Evolutionary conservation across 352 stramenopile species (phyloP).

Genomic region (Phytophthora kernoviae): DNA sequence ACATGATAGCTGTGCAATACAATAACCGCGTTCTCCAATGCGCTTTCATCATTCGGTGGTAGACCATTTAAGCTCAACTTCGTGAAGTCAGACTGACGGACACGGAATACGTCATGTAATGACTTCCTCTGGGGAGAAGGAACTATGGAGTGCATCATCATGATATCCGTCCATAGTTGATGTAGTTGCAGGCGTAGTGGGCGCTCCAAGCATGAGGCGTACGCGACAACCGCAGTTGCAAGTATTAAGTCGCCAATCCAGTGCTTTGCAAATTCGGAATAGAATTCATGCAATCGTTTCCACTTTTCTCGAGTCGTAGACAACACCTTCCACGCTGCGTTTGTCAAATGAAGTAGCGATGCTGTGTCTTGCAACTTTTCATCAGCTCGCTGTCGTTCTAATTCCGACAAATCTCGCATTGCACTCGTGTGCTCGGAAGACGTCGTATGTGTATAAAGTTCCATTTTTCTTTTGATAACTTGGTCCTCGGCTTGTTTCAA

Average conservation of each 20-base stretch:
- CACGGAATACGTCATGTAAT: constrained; percentile 37
- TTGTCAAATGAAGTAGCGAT: constrained; percentile 58
- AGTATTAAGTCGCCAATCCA: constrained; percentile 71
- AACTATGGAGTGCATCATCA: constrained; percentile 36
- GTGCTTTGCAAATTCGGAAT: constrained; percentile 42
- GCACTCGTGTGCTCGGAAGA: constrained; percentile 41
- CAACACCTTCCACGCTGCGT: constrained; percentile 60
- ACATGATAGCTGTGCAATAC: constrained; percentile 43
- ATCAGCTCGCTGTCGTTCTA: constrained; percentile 56
- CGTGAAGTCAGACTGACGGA: constrained; percentile 37
- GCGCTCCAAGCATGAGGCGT: constrained; percentile 41
- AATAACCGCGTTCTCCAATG: constrained; percentile 55
- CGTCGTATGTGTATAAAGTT: constrained; percentile 45
- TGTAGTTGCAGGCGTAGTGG: constrained; percentile 26
- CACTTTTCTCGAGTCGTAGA: constrained; percentile 49
- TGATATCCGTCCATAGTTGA: constrained; percentile 38
- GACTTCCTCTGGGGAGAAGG: constrained; percentile 30
- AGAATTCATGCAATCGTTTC: constrained; percentile 42
- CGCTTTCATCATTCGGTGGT: constrained; percentile 32
- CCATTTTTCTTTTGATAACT: constrained; percentile 33
- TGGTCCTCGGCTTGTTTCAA: constrained; percentile 43
- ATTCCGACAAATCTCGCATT: constrained; percentile 49
- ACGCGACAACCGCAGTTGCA: constrained; percentile 53
- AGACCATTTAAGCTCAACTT: constrained; percentile 58
- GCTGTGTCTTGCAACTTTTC: constrained; percentile 54